These are phyloP conservation scores for Lasiosphaeris hirsuta DNA, from an alignment of 495 filamentous ascomycete genomes.

Conservation along the genomic window DNA sequence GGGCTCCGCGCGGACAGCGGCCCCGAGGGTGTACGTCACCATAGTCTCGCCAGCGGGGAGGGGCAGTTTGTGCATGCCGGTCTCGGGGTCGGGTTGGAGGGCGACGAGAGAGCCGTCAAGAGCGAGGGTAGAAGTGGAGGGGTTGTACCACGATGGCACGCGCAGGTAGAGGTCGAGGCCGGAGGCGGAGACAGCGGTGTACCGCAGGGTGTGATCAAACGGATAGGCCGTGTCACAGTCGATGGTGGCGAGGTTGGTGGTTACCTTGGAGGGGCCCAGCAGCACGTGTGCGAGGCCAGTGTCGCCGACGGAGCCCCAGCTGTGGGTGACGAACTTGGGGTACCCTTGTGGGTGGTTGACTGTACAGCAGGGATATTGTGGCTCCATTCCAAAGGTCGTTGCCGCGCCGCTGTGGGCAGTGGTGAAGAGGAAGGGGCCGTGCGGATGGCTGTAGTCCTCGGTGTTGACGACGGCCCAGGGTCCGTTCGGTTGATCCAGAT, in stretches of 20 bases:
- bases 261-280: constrained; percentile 37
- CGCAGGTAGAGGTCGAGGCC: constrained; percentile 49
- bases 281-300: constrained; percentile 42
- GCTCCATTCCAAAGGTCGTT: constrained; percentile 43
- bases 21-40: constrained; percentile 25
- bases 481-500: constrained; percentile 57
- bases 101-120: constrained; percentile 22
- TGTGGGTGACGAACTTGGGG: constrained; percentile 52
- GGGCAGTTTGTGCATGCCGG: constrained; percentile 32
- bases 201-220: constrained; percentile 46
- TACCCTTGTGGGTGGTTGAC: constrained; percentile 61
- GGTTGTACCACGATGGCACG: constrained; percentile 45
- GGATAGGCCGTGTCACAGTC: constrained; percentile 52
- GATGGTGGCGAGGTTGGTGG: constrained; percentile 9
- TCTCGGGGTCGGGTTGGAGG: constrained; percentile 19
- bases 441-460: constrained; percentile 5
- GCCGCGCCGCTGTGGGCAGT: constrained; percentile 21
- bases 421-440: constrained; percentile 21
- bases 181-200: constrained; percentile 40
- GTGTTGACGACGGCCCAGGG: constrained; percentile 36
- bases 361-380: constrained; percentile 55
- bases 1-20: constrained; percentile 26
- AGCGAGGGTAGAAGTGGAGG: constrained; percentile 12
- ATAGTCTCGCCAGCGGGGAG: constrained; percentile 28
- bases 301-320: constrained; percentile 25